These are phyloP conservation scores for Trichophyton mentagrophytes DNA, from an alignment of 2,329 filamentous ascomycete species.

Conservation along the genomic window DNA sequence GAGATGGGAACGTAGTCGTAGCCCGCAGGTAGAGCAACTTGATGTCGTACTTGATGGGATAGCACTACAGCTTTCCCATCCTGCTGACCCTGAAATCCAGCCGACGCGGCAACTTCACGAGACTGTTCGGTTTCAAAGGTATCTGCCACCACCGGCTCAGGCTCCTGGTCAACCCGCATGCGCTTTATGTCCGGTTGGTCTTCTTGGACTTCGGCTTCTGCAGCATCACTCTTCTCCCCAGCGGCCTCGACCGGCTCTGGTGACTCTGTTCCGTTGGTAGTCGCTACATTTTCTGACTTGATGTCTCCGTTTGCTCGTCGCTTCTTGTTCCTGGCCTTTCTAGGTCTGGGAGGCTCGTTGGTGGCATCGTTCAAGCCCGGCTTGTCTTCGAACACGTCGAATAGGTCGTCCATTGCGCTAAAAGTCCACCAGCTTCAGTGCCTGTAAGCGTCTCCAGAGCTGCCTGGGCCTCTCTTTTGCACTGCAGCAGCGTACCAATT, in stretches of 20 bases:
- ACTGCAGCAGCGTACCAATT: neutral
- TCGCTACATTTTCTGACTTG: conserved; percentile 35
- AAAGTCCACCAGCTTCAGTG: neutral
- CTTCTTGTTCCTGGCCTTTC: conserved; percentile 63
- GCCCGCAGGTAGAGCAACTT: conserved; percentile 86
- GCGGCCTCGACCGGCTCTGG: conserved; percentile 15
- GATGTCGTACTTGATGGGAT: conserved; percentile 96
- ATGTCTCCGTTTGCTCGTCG: conserved; percentile 70
- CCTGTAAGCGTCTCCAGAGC: neutral
- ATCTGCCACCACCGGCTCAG: conserved; percentile 76
- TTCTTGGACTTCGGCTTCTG: conserved; percentile 14
- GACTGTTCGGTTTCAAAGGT: conserved; percentile 91
- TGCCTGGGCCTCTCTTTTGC: neutral
- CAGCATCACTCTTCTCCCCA: conserved; percentile 12
- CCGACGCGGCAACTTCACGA: conserved; percentile 70
- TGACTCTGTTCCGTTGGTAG: conserved; percentile 20
- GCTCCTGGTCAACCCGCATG: conserved; percentile 44
- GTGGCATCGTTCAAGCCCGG: conserved; percentile 24
- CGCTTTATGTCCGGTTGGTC: conserved; percentile 36
- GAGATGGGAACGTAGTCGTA: conserved; percentile 94
- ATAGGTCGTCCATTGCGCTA: conserved; percentile 59
- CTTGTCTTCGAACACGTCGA: conserved; percentile 66
- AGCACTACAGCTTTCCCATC: conserved; percentile 57
- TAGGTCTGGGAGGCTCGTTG: conserved; percentile 25
- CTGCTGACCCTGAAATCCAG: conserved; percentile 52